Conservation (phyloP, 2,329 filamentous ascomycete species). For the Fusarium dimerum region DNA sequence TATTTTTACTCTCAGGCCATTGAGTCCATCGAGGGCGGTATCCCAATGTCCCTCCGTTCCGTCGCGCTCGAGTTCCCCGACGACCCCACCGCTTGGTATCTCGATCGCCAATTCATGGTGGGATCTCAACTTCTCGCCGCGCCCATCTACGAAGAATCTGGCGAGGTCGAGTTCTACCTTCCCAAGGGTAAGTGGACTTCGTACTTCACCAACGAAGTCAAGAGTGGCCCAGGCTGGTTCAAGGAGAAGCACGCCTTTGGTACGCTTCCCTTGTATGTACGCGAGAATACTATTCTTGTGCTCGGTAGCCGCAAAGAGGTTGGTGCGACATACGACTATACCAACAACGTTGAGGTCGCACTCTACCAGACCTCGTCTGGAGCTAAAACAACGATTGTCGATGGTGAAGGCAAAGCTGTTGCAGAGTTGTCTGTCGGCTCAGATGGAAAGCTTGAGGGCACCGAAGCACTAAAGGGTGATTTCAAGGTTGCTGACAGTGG, state of each 20-base stretch:
- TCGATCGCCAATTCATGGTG: constrained; percentile 76
- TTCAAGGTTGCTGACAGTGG: constrained; percentile 26
- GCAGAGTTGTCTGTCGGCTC: constrained; percentile 42
- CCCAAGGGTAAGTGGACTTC: constrained; percentile 50
- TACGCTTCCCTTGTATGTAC: constrained; percentile 58
- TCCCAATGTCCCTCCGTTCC: constrained; percentile 63
- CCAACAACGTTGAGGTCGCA: constrained; percentile 47
- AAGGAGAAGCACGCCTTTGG: constrained; percentile 60
- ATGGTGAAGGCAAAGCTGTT: constrained; percentile 42
- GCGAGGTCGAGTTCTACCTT: constrained; percentile 67
- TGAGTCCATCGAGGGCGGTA: constrained; percentile 48
- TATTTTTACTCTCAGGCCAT: constrained; percentile 50
- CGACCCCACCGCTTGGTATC: constrained; percentile 66
- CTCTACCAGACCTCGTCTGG: constrained; percentile 46
- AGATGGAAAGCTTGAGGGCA: constrained; percentile 42
- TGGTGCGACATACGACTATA: constrained; percentile 50
- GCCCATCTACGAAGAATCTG: constrained; percentile 63
- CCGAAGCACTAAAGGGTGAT: constrained; percentile 41
- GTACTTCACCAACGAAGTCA: constrained; percentile 49
- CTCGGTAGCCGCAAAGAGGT: constrained; percentile 42
- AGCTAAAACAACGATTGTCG: constrained; percentile 43
- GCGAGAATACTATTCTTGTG: constrained; percentile 53
- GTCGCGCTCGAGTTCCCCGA: constrained; percentile 71
- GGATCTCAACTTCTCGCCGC: constrained; percentile 64
- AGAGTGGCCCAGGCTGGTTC: constrained; percentile 58